Evolutionary conservation across 202 grass and related monocot species (phyloP), one percentile per base, ranked within the genome.

Genomic region (Brachypodium distachyon): DNA sequence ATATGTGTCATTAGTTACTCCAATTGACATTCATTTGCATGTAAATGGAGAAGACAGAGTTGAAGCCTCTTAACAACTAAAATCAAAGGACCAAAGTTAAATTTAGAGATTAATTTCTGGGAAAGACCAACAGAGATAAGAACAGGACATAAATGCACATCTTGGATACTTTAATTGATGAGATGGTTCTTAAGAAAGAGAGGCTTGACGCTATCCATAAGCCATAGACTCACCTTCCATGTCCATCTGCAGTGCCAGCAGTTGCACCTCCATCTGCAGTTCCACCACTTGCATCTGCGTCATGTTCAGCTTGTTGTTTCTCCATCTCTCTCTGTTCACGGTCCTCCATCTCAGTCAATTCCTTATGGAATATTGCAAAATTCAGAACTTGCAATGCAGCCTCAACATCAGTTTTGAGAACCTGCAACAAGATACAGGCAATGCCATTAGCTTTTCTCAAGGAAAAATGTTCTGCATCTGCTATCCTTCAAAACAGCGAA

Each of bases 281-380:
- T 16, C 29, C 40, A 87, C 60, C 87, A 81, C 43, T 74, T 64
- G 79, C 73, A 81, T 46, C 75, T 55, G 69, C 83, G 73, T 95
- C 91, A 57, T 88, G 79, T 75, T 97, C 91, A 61, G 82, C 67
- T 83, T 92, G 90, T 65, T 92, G 86, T 78, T 95, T 95, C 33
- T 98, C 96, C 53, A 87, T 74, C 41, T 90, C 89, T 85, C 80
- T 88, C 80, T 94, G 91, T 51, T 95, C 92, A 26, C 91, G 89
- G 44, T 95, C 89, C 80, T 98, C 91, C 91, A 95, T 98, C 34
- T 98, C 96, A 46, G 89, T 98, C 60, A 98, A 81, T 80, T 98
- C 91, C 81, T 92, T 92, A 67, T 98, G 96, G 83, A 95, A 98
- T 81, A 98, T 98, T 67, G 91, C 91, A 73, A 95, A 98, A 68